Base-by-base conservation (phyloP, 192 early-diverging fungal genomes). In the Chytriomyces hyalinus region DNA sequence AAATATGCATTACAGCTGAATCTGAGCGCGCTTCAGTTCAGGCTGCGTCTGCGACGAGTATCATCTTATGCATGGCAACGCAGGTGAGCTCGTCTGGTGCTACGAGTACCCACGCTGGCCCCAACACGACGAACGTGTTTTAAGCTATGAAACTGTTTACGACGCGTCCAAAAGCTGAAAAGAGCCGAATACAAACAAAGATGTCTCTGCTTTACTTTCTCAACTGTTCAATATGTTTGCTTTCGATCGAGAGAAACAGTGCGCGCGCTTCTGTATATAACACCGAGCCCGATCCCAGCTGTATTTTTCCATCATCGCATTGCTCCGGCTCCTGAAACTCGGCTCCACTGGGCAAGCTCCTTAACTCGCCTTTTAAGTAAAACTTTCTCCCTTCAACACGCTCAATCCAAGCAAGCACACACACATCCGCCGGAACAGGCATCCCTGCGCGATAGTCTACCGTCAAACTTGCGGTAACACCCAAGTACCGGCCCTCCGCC, bases 391-490 rank as follows among this genome's bases (percentile, higher is more conserved):
- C 76, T 15, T 77, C 76, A 17, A 22, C 46, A 17, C 59, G n/a
- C 8, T 77, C 76, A 24, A 77, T 36, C 76, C 76, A 77, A 13
- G 57, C 17, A 20, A 77, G 20, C 26, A 45, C 59, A 10, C 24
- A 51, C 26, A 77, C 67, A 24, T 66, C 69, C 6, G 57, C 24
- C 13, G 49, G 66, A 9, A 60, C 65, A 6, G 76, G 76, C 51
- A 77, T 69, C 10, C 66, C 53, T 2, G 17, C 13, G 20, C 79
- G 64, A 45, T 80, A 80, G 61, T 80, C 70, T 11, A 80, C 67
- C 7, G 20, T 13, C 22, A 80, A 61, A 61, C 62, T 69, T 5
- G 79, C 79, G 9, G 79, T 80, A 59, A 80, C 75, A 13, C 79
- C 79, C 5, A 44, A 24, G 49, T 63, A 45, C 9, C 9, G 17